Percentiles rank a stretch among this genome's conserved stretches.
Evolutionary conservation across 2,329 filamentous ascomycete species (phyloP).

Genomic region (Exophiala lecanii-corni): DNA sequence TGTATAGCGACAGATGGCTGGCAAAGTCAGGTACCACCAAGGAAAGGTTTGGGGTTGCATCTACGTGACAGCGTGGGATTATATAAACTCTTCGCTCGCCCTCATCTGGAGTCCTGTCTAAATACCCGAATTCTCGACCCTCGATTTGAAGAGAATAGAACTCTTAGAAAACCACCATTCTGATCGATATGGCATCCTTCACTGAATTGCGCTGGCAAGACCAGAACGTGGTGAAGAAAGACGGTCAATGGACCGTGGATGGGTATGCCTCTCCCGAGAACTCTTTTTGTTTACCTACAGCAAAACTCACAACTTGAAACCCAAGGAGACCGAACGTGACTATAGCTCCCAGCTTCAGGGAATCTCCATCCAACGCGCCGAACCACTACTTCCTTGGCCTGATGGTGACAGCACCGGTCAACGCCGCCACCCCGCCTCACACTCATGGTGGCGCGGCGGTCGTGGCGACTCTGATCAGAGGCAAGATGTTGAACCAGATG

Average conservation of each 20-base stretch:
- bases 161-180: no score
- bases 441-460: conserved; percentile 44
- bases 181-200: neutral
- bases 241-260: conserved; percentile 1
- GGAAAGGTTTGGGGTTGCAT: no score
- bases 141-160: no score
- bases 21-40: no score
- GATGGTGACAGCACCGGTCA: conserved; percentile 1
- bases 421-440: conserved; percentile 39
- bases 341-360: neutral
- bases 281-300: no score
- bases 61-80: no score
- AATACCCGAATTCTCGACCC: neutral
- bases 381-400: conserved; percentile 2
- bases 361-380: conserved; percentile 3
- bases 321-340: neutral
- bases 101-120: no score
- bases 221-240: conserved; percentile 16
- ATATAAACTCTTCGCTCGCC: no score
- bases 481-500: conserved; percentile 46
- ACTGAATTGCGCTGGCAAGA: neutral
- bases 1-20: no score
- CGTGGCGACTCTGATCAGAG: conserved; percentile 37
- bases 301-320: no score
- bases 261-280: neutral